Base-by-base conservation (phyloP, 2,329 filamentous ascomycete genomes). In the Helicocarpus griseus region DNA sequence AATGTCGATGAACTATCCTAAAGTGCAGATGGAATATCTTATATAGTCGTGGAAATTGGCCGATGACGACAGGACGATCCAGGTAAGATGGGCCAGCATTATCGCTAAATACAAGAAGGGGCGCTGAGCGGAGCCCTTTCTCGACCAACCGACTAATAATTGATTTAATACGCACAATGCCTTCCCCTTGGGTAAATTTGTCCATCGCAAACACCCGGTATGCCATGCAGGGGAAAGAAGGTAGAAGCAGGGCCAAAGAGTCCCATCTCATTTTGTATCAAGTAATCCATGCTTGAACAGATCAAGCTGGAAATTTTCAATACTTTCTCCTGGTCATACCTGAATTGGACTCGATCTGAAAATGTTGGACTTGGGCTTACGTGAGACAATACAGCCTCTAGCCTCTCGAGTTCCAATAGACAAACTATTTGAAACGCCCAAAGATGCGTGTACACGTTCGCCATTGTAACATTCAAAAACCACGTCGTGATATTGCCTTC, bases 361-460 rank as follows among this genome's bases (percentile, higher is more conserved):
- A 50, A 24, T 47, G 31, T 24, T 49, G 26, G 9, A n/a, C 21
- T 24, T 24, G 36, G 24, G 21, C 39, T 31, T 45, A 13, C n/a
- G 13, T 35, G 29, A 38, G 49, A 38, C 2, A 54, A 38, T 33
- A n/a, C 49, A 7, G 17, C 29, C 6, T 13, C n/a, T 1, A 66
- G 36, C 7, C 50, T 57, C 1, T 49, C 47, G 3, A 70, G 58
- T 22, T 69, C 65, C 0, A 53, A 38, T 2, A 66, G 53, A 52
- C 69, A 72, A 2, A 71, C 60, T 5, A 69, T 63, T 39, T 60
- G 62, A 28, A 72, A 68, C 0, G 66, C 60, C 69, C 69, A 72
- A 5, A 64, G 61, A 39, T 73, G 68, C 0, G 65, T 70, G 17
- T 65, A 57, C 3, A 61, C 61, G 35, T 72, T 73, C 2, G 69